Percentiles rank a stretch among this genome's conserved stretches.
Evolutionary conservation across 371 early-diverging fungal genomes (phyloP).

Genomic region (Entomophthora muscae): DNA sequence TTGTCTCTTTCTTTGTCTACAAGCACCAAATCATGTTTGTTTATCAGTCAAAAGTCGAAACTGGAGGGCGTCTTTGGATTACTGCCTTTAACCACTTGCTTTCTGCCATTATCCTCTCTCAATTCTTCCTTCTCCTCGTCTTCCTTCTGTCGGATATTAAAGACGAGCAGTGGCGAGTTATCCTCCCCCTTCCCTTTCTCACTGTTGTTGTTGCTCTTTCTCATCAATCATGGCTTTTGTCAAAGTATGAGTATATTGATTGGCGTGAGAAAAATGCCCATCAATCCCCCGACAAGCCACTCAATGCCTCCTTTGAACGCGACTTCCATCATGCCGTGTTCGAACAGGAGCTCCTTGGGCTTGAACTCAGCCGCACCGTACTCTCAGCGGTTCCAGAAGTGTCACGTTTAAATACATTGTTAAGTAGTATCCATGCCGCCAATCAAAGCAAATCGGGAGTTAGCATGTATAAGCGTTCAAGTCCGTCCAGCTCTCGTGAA

Average conservation of each 20-base stretch:
- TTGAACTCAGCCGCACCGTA: background rate
- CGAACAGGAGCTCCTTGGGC: background rate
- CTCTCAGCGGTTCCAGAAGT: background rate
- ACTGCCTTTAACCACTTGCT: conserved; percentile 7
- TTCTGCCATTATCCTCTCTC: conserved; percentile 7
- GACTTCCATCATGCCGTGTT: conserved; percentile 5
- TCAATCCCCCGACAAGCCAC: background rate
- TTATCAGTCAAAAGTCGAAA: conserved; percentile 8
- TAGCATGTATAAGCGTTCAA: background rate
- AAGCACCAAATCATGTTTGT: conserved; percentile 12
- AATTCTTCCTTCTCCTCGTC: conserved; percentile 4
- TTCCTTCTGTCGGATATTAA: conserved; percentile 5
- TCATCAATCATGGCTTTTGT: background rate
- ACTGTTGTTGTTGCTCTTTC: background rate
- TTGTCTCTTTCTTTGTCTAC: conserved; percentile 7
- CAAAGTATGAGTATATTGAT: conserved; percentile 4
- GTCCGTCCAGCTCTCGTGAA: background rate
- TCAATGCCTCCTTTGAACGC: background rate
- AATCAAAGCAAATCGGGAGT: background rate
- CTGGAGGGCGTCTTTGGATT: conserved; percentile 7
- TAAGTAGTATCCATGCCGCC: background rate
- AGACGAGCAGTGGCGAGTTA: background rate
- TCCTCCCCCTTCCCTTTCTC: conserved; percentile 5
- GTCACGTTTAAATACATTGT: background rate
- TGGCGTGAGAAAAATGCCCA: background rate